Percentiles rank a stretch among this genome's conserved stretches.
phyloP scores from a whole-genome alignment of 2,329 filamentous ascomycete genomes.

The Colletotrichum sublineola region DNA sequence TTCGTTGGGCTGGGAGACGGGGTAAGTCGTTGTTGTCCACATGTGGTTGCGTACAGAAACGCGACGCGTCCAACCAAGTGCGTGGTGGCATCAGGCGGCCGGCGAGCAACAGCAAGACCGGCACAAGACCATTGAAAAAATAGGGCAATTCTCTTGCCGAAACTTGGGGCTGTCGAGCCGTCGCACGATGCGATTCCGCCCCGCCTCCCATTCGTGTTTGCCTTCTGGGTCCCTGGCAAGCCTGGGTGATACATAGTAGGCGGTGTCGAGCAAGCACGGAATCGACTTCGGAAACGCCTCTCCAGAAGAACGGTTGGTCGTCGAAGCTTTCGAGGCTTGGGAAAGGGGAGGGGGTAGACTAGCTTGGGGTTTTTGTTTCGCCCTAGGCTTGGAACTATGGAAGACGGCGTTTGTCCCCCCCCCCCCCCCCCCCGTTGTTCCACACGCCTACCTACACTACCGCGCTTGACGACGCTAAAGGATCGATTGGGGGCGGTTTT shows the following conservation, averaged over 20 bases:
- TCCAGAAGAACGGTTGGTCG: neutral
- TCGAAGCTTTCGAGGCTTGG: neutral
- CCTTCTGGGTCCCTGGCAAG: neutral
- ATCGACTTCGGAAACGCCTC: neutral
- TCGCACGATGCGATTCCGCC: neutral
- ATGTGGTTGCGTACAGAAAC: neutral
- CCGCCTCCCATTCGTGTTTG: neutral
- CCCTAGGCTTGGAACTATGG: conserved; percentile 2
- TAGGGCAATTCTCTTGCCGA: neutral
- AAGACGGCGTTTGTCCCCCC: neutral
- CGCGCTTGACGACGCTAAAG: conserved; percentile 5
- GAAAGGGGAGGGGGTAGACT: neutral
- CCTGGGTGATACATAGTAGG: neutral
- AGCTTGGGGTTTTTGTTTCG: conserved; percentile 26
- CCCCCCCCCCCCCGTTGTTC: neutral
- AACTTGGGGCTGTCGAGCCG: neutral
- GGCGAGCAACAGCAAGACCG: conserved; percentile 5
- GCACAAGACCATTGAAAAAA: neutral
- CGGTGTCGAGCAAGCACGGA: conserved; percentile 6
- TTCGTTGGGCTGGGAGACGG: conserved; percentile 7
- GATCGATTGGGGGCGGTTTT: neutral
- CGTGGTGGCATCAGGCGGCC: conserved; percentile 1
- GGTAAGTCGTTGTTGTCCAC: neutral
- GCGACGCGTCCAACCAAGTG: neutral
- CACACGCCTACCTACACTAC: neutral